phyloP scores from a whole-genome alignment of 2,329 filamentous ascomycete species.

The Hortaea werneckii region DNA sequence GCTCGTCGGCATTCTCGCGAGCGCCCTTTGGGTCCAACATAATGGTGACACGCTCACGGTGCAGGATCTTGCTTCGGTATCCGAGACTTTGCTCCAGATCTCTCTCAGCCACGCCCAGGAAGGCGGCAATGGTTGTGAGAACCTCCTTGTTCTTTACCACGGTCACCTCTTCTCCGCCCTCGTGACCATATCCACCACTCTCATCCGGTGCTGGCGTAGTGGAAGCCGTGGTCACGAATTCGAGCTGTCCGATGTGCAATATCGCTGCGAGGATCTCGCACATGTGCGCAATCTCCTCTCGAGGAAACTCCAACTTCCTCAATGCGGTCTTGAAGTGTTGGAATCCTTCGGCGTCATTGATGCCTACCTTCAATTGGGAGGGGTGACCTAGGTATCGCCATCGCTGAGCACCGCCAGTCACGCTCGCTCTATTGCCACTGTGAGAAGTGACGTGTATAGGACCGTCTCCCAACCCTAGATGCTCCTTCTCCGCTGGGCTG shows the following conservation, averaged over 20 bases:
- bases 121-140: slow-evolving; percentile 78
- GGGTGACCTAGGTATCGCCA: slow-evolving; percentile 97
- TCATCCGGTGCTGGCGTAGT: slow-evolving; percentile 77
- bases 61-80: slow-evolving; percentile 94
- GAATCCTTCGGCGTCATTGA: slow-evolving; percentile 92
- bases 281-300: slow-evolving; percentile 89
- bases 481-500: slow-evolving; percentile 77
- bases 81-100: slow-evolving; percentile 82
- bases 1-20: slow-evolving; percentile 82
- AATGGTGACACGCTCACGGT: slow-evolving; percentile 93
- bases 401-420: slow-evolving; percentile 56
- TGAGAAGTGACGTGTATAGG: slow-evolving; percentile 40
- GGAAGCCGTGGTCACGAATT: slow-evolving; percentile 73
- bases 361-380: slow-evolving; percentile 90
- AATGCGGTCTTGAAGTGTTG: slow-evolving; percentile 95
- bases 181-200: slow-evolving; percentile 91
- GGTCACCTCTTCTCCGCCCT: slow-evolving; percentile 78
- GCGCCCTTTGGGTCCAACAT: slow-evolving; percentile 92
- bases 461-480: slow-evolving; percentile 55
- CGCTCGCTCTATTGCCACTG: slow-evolving; percentile 44
- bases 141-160: slow-evolving; percentile 90
- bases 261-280: slow-evolving; percentile 91
- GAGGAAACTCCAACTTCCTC: slow-evolving; percentile 85
- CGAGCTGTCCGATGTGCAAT: slow-evolving; percentile 93
- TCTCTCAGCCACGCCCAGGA: slow-evolving; percentile 71